Evolutionary conservation across 148 eudicot species (phyloP), one percentile per base, ranked within the genome.

Genomic region (Pharnaceum exiguum): DNA sequence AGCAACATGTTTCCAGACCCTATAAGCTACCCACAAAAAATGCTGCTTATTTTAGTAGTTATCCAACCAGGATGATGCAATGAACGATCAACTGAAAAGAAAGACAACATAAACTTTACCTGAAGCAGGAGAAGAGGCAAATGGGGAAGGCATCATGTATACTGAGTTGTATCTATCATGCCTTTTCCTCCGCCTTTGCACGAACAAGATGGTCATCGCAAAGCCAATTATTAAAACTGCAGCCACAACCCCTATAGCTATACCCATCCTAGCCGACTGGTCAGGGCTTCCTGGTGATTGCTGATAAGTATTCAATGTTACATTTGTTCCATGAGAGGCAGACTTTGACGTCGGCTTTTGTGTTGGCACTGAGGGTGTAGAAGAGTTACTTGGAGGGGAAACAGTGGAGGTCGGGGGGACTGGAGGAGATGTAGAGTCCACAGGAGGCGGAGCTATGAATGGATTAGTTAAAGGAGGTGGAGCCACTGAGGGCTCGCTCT

Each of bases 121-220:
- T 65, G 95, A 83, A 53, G 57, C 65, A 49, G 72, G 96, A 51
- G 95, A 75, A 59, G 96, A 82, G 50, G 73, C 60, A 77, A 62
- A 79, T 19, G 63, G 69, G 7, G 74, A 70, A 57, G 74, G 74
- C 59, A 70, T 1, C 74, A 70, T 51, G 40, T 63, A 70, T 12
- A 70, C 69, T 11, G 73, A 81, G 57, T 65, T 75, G 32, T 67
- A 76, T 38, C 62, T 60, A 48, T 57, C 52, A 48, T 57, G 73
- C 40, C 73, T 80, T 75, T 63, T 90, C 75, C 70, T 90, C 36
- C 77, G 73, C 69, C 70, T 90, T 60, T 57, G 73, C 8, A 75
- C 30, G 12, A 69, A 88, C 75, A 84, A 59, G 11, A 79, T 69
- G 39, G 71, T 80, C 35, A 83, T 10, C 43, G 85, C 32, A 31